phyloP scores from a whole-genome alignment of 768 basidiomycete genomes.

The Termitomyces sp. region DNA sequence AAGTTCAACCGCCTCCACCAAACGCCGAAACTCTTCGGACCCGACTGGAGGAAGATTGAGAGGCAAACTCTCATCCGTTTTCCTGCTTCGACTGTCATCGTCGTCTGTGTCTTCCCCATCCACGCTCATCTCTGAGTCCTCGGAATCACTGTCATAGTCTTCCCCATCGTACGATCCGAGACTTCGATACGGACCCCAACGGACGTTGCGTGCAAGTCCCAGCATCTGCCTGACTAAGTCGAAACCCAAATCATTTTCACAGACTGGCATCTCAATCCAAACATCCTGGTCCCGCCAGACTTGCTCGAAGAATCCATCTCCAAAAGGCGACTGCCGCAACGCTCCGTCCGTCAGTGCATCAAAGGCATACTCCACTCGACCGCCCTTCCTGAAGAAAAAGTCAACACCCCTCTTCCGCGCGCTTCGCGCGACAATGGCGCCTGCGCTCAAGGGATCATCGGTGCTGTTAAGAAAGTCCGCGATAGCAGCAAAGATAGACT shows the following conservation, averaged over 20 bases:
- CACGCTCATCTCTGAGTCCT: background rate
- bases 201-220: slow-evolving; percentile 17
- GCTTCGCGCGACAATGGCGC: background rate
- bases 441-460: background rate
- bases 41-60: background rate
- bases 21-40: background rate
- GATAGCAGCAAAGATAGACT: slow-evolving; percentile 18
- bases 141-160: background rate
- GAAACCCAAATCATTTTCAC: slow-evolving; percentile 26
- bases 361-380: slow-evolving; percentile 21
- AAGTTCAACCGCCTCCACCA: background rate
- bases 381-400: slow-evolving; percentile 21
- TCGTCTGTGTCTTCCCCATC: background rate
- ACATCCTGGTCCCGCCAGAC: slow-evolving; percentile 17
- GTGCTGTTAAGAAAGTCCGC: slow-evolving; percentile 11
- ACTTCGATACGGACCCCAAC: slow-evolving; percentile 10
- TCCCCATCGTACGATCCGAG: background rate
- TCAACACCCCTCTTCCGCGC: background rate
- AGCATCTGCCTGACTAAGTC: slow-evolving; percentile 20
- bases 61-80: background rate
- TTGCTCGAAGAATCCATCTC: slow-evolving; percentile 17
- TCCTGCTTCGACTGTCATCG: background rate
- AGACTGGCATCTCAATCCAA: slow-evolving; percentile 10
- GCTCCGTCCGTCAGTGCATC: slow-evolving; percentile 23
- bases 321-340: slow-evolving; percentile 21